Conservation (phyloP, 768 basidiomycete species). For the Fibroporia radiculosa region DNA sequence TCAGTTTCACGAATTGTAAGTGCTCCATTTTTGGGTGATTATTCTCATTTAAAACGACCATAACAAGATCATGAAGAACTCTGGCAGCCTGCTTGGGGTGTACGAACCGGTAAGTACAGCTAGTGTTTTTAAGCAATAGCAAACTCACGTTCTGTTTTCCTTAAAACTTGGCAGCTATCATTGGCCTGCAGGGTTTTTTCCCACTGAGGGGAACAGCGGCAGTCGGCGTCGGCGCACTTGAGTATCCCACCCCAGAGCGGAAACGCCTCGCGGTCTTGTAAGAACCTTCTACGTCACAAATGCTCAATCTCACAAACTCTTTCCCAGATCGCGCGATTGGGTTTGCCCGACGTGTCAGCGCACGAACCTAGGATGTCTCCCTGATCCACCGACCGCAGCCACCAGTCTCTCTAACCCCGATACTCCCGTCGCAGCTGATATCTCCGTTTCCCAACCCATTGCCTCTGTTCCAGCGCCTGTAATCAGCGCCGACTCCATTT, state of each 20-base stretch:
- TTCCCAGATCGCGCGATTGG: conserved; percentile 76
- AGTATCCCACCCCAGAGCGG: conserved; percentile 66
- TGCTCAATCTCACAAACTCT: not conserved
- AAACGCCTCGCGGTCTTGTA: conserved; percentile 73
- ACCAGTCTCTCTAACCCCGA: not conserved
- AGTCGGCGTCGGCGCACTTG: conserved; percentile 81
- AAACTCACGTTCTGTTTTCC: conserved; percentile 7
- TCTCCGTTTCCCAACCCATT: too few species aligned
- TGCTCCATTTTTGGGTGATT: conserved; percentile 7
- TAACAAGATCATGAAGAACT: conserved; percentile 82
- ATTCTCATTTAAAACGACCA: not conserved
- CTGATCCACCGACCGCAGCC: conserved; percentile 41
- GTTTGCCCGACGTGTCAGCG: conserved; percentile 65
- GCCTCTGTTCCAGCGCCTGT: not conserved
- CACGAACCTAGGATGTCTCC: conserved; percentile 61
- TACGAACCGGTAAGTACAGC: conserved; percentile 67
- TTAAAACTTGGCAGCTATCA: too few species aligned
- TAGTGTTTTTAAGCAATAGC: not conserved
- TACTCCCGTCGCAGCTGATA: too few species aligned
- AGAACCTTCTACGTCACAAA: conserved; percentile 19
- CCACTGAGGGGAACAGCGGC: conserved; percentile 84
- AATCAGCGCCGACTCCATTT: conserved; percentile 1
- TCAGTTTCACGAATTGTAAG: conserved; percentile 87
- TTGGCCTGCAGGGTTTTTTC: conserved; percentile 85
- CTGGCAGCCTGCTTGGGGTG: conserved; percentile 99